These are phyloP conservation scores for Herpetomonas tarakana DNA, from an alignment of 208 protist genomes.

Conservation along the genomic window DNA sequence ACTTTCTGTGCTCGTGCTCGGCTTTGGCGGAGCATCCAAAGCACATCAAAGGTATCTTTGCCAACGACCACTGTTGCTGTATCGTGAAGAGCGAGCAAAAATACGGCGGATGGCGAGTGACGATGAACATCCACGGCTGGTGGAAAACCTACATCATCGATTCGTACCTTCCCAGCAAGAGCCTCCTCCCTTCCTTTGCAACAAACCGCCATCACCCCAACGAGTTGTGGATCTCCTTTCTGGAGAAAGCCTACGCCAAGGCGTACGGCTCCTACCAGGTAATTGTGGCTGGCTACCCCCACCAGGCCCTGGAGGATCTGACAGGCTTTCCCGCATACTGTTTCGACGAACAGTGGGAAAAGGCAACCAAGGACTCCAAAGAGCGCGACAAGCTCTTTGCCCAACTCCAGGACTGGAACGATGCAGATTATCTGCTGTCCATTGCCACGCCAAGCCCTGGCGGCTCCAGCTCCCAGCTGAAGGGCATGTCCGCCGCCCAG, in stretches of 20 bases:
- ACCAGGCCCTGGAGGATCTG: conserved; percentile 62
- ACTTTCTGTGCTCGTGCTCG: conserved; percentile 54
- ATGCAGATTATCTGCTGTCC: conserved; percentile 54
- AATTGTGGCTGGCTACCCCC: conserved; percentile 52
- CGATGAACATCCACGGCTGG: conserved; percentile 59
- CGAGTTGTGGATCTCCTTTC: conserved; percentile 69
- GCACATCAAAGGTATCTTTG: conserved; percentile 41
- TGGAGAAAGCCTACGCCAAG: conserved; percentile 90
- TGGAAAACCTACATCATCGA: conserved; percentile 68
- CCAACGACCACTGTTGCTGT: conserved; percentile 34
- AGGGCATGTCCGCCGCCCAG: conserved; percentile 14
- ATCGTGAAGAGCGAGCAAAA: conserved; percentile 37
- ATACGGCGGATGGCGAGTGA: conserved; percentile 49
- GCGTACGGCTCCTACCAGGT: conserved; percentile 68
- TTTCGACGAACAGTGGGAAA: conserved; percentile 45
- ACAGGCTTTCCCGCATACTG: conserved; percentile 49
- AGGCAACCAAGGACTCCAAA: conserved; percentile 26
- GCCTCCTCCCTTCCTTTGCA: conserved; percentile 41
- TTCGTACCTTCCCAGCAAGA: conserved; percentile 51
- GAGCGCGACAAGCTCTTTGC: conserved; percentile 40
- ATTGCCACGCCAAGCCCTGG: conserved; percentile 43
- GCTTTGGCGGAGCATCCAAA: conserved; percentile 37
- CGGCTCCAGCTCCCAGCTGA: conserved; percentile 26
- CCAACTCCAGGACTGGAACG: conserved; percentile 30
- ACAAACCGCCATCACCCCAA: conserved; percentile 44